Base-by-base conservation (phyloP, 2,329 filamentous ascomycete genomes). In the Xenosphaeropsis pyriputrescens region DNA sequence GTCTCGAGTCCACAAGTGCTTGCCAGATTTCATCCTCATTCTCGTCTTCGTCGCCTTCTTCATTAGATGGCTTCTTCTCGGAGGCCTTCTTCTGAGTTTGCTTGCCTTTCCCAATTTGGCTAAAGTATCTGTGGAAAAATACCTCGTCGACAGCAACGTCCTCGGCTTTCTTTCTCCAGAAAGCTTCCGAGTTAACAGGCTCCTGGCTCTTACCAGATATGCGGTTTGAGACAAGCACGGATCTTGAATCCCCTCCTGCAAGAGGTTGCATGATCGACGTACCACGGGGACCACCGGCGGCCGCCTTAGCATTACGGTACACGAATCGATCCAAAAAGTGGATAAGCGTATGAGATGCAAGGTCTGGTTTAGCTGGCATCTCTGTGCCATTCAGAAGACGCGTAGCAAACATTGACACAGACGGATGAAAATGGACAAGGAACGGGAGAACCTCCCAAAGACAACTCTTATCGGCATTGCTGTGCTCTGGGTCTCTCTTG, bases 121-220 rank as follows among this genome's bases (percentile, higher is more conserved):
- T 79, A 61, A 98, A 98, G 72, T 98, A 98, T 47, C 85, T 79
- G 59, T 98, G 91, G 73, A 98, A 98, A 73, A 98, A 98, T 30
- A 86, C 83, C 55, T 98, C 91, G 47, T 98, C 88, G 1, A 78
- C 85, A 3, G 82, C 78, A 33, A 98, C 80, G 38, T 96, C 79
- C 45, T 85, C 79, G n/a, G 72, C 68, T 62, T 85, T 88, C 72
- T 85, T 85, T 51, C 79, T 79, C 85, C 86, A 94, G 67, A 98
- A 98, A 3, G 75, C 67, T 44, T 93, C 82, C 1, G 80, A 80
- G 60, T 98, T 98, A 57, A 98, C 69, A 2, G 77, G 70, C 18
- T 68, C 32, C 67, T 68, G 57, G 64, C 71, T 44, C 65, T 69
- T 50, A 67, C 72, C 47, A 4, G 46, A 37, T 7, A 48, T 45